Evolutionary conservation across 225 moss, liverwort and hornwort species (phyloP).

Genomic region (Pleurozium schreberi): DNA sequence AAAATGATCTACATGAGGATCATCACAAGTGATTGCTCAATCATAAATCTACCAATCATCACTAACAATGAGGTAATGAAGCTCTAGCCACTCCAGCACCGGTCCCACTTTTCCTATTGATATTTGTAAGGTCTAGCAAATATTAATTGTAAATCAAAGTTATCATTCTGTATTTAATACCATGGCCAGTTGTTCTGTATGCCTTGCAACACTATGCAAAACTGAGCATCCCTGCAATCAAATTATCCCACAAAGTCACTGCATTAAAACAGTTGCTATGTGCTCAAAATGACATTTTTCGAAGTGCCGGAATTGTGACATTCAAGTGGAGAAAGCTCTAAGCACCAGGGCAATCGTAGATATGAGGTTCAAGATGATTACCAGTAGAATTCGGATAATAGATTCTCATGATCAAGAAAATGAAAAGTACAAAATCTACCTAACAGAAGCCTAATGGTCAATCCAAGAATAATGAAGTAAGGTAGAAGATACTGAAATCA

Average conservation of each 20-base stretch:
- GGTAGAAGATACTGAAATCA: background rate
- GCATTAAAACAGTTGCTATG: background rate
- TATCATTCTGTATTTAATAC: conserved; percentile 11
- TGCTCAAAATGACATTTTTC: background rate
- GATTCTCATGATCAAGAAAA: background rate
- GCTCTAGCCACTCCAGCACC: background rate
- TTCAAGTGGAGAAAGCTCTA: background rate
- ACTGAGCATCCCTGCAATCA: conserved; percentile 68
- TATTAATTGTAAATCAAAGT: background rate
- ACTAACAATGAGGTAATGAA: background rate
- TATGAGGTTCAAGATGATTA: background rate
- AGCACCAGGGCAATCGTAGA: too few species aligned
- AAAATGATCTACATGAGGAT: background rate
- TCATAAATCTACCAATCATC: background rate
- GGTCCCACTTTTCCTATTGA: background rate
- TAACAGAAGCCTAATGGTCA: background rate
- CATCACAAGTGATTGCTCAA: background rate
- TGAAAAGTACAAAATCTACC: background rate
- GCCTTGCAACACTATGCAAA: conserved; percentile 71
- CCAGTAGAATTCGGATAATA: background rate
- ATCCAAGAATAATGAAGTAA: background rate
- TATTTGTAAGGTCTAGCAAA: background rate
- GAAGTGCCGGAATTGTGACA: background rate
- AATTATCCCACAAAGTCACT: background rate
- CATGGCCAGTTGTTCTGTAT: conserved; percentile 70